Base-by-base conservation (phyloP, 371 early-diverging fungal genomes). In the Mucor mucedo region DNA sequence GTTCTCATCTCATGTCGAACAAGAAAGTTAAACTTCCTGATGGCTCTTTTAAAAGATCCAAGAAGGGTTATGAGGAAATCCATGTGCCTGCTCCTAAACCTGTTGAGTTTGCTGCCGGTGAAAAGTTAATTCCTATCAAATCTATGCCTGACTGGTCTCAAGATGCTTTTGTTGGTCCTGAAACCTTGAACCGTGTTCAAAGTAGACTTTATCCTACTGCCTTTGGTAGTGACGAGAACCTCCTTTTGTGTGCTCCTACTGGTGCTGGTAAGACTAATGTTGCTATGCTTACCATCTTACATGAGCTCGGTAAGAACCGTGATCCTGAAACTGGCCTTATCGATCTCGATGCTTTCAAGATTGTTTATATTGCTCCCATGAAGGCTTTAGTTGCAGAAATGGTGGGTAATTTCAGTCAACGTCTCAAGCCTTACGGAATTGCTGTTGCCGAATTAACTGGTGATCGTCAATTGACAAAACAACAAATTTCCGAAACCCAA, bases 281-380 rank as follows among this genome's bases (percentile, higher is more conserved):
- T 44, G 99, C 98, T 33, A 94, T 98, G 93, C 82, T 99, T 39
- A 92, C 96, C 7, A 94, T 99, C 60, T 82, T 99, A 33, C 90
- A 90, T 49, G 92, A 93, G 71, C 82, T 97, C 57, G 85, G 86
- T 50, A 89, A 94, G 72, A 80, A 92, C 75, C 84, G 89, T 38
- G 86, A 95, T 59, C 82, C 84, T 2, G 80, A 83, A 7, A 91
- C 92, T 3, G 94, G 94, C n/a, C 70, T 75, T 3, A 87, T 96
- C 59, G 89, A 90, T 60, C 69, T 89, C 65, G 95, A 96, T 64
- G 74, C 76, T 1, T 96, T 96, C 87, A 98, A 98, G 82, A 93
- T 99, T 69, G 93, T 99, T 39, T 99, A 99, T 79, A 89, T 99
- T 70, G 99, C 99, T 5, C 99, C 99, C 5, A 99, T 99, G 99